These are phyloP conservation scores for Pythium coloratum DNA, from an alignment of 352 stramenopile genomes.

Conservation along the genomic window DNA sequence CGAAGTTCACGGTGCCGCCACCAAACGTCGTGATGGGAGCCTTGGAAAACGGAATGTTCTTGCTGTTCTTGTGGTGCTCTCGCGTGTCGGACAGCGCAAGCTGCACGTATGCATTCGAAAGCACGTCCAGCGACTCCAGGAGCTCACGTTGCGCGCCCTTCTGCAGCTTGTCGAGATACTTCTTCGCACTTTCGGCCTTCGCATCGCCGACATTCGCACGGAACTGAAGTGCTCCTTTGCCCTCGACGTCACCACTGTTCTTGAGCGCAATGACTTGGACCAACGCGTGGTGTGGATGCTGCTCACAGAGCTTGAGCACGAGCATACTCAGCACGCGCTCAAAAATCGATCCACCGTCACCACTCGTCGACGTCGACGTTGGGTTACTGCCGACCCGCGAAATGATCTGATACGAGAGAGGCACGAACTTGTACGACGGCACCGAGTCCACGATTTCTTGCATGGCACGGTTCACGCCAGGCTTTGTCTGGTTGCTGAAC, in stretches of 20 bases:
- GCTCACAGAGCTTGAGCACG: constrained; percentile 90
- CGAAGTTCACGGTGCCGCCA: constrained; percentile 44
- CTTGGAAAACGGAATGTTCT: constrained; percentile 74
- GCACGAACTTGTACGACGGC: constrained; percentile 96
- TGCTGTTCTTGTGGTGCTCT: constrained; percentile 65
- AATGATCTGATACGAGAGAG: constrained; percentile 97
- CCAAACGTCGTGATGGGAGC: constrained; percentile 46
- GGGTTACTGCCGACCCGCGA: constrained; percentile 86
- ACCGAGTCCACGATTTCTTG: constrained; percentile 81
- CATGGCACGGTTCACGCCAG: constrained; percentile 83
- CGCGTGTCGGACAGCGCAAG: constrained; percentile 80
- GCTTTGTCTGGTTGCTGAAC: constrained; percentile 89
- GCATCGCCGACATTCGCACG: constrained; percentile 78
- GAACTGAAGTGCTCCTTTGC: constrained; percentile 75
- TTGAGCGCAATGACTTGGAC: constrained; percentile 95
- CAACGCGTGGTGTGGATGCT: constrained; percentile 97
- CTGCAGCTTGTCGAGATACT: constrained; percentile 61
- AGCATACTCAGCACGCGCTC: constrained; percentile 86
- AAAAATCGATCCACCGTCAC: constrained; percentile 45
- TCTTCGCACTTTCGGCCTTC: constrained; percentile 64
- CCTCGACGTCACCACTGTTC: constrained; percentile 91
- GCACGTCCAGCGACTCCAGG: constrained; percentile 71
- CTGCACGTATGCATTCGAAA: constrained; percentile 77
- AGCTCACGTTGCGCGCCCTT: constrained; percentile 55
- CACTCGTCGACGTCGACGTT: constrained; percentile 9